These are phyloP conservation scores for Eimeria mitis DNA, from an alignment of 169 alveolate genomes.

Conservation along the genomic window DNA sequence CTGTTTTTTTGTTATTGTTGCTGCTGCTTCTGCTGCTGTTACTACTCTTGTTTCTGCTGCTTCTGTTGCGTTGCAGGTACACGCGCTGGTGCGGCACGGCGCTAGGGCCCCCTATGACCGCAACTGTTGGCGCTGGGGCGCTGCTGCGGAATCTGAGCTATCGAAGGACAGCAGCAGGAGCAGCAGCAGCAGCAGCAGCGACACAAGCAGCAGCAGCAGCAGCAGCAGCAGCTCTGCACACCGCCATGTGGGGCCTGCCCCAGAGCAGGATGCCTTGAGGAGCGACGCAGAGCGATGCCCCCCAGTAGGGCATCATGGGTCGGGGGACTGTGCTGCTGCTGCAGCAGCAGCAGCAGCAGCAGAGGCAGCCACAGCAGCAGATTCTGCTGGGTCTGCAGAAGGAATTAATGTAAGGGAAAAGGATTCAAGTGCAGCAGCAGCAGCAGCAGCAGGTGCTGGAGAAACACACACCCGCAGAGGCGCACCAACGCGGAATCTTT, in stretches of 20 bases:
- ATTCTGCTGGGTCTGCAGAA: neutral
- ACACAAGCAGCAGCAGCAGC: neutral
- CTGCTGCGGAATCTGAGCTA: neutral
- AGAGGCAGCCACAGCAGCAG: too few relatives aligned
- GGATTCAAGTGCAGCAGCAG: neutral
- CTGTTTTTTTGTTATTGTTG: too few relatives aligned
- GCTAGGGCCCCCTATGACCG: slow-evolving; percentile 58
- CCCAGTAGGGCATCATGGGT: slow-evolving; percentile 22
- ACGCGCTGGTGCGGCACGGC: slow-evolving; percentile 63
- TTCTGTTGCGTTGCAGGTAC: slow-evolving; percentile 60
- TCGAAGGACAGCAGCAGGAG: slow-evolving; percentile 1
- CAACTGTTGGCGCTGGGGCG: slow-evolving; percentile 46
- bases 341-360: slow-evolving; percentile 67
- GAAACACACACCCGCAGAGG: neutral
- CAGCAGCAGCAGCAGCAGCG: slow-evolving; percentile 24
- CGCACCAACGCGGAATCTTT: neutral
- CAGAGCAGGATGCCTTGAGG: slow-evolving; percentile 39
- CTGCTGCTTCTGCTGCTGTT: slow-evolving; percentile 14
- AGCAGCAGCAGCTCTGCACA: neutral
- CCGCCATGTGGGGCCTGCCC: slow-evolving; percentile 41
- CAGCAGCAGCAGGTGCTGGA: slow-evolving; percentile 13
- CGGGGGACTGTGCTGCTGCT: slow-evolving; percentile 24
- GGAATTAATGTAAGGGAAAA: neutral
- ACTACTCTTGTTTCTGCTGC: neutral
- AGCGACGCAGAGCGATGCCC: slow-evolving; percentile 62